Percentiles rank a stretch among this genome's conserved stretches.
Evolutionary conservation across 306 rosid genomes (phyloP).

Genomic region (Urtica urens): DNA sequence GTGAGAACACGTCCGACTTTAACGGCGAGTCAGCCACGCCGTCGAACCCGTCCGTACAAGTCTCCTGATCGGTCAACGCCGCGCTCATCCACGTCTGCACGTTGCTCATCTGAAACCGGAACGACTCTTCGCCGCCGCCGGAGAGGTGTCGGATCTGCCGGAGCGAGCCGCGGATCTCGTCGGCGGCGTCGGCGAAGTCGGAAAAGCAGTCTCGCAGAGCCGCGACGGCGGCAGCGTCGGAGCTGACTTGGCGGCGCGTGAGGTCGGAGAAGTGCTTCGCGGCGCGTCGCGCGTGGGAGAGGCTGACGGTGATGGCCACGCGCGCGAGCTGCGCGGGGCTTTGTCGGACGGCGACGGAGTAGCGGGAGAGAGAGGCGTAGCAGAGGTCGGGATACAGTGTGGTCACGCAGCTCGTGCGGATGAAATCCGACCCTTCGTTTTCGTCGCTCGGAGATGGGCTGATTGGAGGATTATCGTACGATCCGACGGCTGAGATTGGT

Average conservation of each 20-base stretch:
- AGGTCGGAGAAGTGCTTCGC: conserved; percentile 53
- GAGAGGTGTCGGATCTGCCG: conserved; percentile 68
- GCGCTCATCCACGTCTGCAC: conserved; percentile 99
- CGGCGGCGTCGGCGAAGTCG: conserved; percentile 76
- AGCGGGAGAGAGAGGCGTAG: conserved; percentile 72
- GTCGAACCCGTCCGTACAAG: conserved; percentile 85
- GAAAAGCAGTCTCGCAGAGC: conserved; percentile 81
- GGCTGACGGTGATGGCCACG: conserved; percentile 58
- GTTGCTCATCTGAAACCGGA: conserved; percentile 83
- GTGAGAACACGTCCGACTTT: conserved; percentile 40
- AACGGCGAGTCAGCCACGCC: conserved; percentile 48
- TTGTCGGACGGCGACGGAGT: conserved; percentile 62
- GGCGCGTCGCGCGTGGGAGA: conserved; percentile 35
- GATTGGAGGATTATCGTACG: too few species aligned
- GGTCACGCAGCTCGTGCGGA: conserved; percentile 61
- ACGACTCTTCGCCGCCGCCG: conserved; percentile 25
- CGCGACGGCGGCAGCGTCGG: conserved; percentile 30
- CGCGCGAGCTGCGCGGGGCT: conserved; percentile 71
- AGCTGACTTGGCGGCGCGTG: conserved; percentile 44
- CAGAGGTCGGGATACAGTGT: conserved; percentile 86
- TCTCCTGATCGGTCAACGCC: conserved; percentile 84
- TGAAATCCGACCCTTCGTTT: conserved; percentile 34
- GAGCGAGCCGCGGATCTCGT: conserved; percentile 76
- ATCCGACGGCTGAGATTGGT: conserved; percentile 14
- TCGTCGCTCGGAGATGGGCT: not conserved